Percentiles rank a stretch among this genome's conserved stretches.
These are phyloP conservation scores for Lentinus brumalis DNA, from an alignment of 768 basidiomycete genomes.

Conservation along the genomic window DNA sequence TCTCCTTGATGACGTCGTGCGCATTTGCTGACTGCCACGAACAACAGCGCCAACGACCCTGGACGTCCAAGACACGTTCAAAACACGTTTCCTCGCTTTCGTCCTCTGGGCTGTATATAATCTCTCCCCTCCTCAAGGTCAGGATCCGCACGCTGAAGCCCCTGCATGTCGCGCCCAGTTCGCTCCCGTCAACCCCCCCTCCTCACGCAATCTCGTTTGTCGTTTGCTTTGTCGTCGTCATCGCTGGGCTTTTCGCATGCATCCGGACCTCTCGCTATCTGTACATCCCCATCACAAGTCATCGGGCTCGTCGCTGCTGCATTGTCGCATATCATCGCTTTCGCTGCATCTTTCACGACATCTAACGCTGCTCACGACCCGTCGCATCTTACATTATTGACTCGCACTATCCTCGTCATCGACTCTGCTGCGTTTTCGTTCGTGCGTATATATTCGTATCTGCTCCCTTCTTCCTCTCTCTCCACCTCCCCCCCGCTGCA, in stretches of 20 bases:
- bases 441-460: slow-evolving; percentile 3
- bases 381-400: slow-evolving; percentile 5
- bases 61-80: not conserved
- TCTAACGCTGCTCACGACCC: slow-evolving; percentile 2
- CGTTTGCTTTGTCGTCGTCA: not conserved
- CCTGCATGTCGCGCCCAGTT: not conserved
- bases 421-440: not conserved
- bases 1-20: not conserved
- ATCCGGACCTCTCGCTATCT: not conserved
- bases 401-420: not conserved
- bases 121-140: not conserved
- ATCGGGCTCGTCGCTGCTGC: not conserved
- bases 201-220: not conserved
- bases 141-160: not conserved
- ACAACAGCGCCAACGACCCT: not conserved
- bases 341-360: slow-evolving; percentile 2
- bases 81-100: not conserved
- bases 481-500: not conserved
- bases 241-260: slow-evolving; percentile 1
- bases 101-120: not conserved
- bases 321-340: not conserved
- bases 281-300: not conserved
- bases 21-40: not conserved
- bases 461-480: not conserved
- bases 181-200: not conserved